Conservation (phyloP, 106 monocot genomes). For the Gastrodia elata region DNA sequence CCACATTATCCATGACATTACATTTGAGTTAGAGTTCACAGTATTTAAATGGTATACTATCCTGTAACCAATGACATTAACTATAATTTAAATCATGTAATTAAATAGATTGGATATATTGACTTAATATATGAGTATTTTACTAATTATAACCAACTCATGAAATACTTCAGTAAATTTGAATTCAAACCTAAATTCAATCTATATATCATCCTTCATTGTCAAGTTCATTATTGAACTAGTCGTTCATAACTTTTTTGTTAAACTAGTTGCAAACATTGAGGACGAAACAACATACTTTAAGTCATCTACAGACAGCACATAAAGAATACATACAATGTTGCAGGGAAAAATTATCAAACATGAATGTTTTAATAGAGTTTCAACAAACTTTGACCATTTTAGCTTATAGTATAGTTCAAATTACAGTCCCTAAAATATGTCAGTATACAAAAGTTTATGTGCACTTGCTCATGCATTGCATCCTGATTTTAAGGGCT, state of each 20-base stretch:
- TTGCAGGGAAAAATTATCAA: neutral
- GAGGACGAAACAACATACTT: neutral
- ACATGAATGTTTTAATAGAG: neutral
- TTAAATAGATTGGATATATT: neutral
- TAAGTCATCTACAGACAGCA: neutral
- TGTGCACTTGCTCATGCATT: neutral
- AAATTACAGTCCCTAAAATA: neutral
- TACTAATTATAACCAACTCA: neutral
- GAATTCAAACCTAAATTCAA: neutral
- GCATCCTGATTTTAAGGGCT: neutral
- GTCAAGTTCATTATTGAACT: neutral
- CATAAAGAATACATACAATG: neutral
- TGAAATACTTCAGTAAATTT: neutral
- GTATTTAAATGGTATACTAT: neutral
- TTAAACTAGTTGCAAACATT: neutral
- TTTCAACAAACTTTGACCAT: neutral
- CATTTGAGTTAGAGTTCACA: neutral
- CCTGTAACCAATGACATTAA: neutral
- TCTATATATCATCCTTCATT: neutral
- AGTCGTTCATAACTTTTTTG: neutral
- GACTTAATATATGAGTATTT: neutral
- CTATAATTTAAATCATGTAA: neutral
- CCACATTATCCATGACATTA: neutral
- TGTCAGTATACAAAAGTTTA: neutral
- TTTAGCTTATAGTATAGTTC: neutral